Evolutionary conservation across 495 filamentous ascomycete genomes (phyloP).

Genomic region (Lindgomyces ingoldianus): DNA sequence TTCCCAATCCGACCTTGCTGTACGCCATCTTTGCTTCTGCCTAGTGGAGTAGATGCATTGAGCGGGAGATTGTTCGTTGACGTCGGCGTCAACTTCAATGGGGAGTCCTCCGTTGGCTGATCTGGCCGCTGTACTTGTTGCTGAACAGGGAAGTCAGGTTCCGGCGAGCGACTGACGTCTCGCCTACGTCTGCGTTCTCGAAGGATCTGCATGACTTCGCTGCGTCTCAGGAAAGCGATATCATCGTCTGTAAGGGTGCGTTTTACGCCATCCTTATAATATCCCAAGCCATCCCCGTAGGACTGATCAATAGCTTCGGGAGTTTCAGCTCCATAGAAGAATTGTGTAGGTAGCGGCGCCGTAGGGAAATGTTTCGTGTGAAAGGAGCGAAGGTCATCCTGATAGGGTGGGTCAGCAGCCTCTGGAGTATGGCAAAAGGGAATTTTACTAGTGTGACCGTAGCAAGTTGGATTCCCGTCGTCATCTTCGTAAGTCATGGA

Average conservation of each 20-base stretch:
- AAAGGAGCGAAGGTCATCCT: conserved; percentile 76
- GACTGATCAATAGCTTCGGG: conserved; percentile 36
- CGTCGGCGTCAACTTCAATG: neutral
- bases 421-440: neutral
- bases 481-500: neutral
- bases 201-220: conserved; percentile 66
- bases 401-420: neutral
- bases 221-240: conserved; percentile 86
- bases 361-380: conserved; percentile 57
- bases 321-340: conserved; percentile 9
- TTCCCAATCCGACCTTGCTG: conserved; percentile 10
- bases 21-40: neutral
- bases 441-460: conserved; percentile 25
- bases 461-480: conserved; percentile 22
- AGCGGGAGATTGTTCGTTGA: neutral
- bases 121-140: no score
- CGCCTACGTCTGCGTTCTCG: conserved; percentile 6
- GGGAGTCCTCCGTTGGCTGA: neutral
- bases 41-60: neutral
- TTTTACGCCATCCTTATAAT: conserved; percentile 73
- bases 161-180: neutral
- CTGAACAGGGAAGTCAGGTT: neutral
- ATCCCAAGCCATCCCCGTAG: conserved; percentile 36
- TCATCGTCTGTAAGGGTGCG: conserved; percentile 91
- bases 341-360: conserved; percentile 47